Percentiles rank a stretch among this genome's conserved stretches.
Conservation (phyloP, 345 rosid species). For the Kandelia obovata region DNA sequence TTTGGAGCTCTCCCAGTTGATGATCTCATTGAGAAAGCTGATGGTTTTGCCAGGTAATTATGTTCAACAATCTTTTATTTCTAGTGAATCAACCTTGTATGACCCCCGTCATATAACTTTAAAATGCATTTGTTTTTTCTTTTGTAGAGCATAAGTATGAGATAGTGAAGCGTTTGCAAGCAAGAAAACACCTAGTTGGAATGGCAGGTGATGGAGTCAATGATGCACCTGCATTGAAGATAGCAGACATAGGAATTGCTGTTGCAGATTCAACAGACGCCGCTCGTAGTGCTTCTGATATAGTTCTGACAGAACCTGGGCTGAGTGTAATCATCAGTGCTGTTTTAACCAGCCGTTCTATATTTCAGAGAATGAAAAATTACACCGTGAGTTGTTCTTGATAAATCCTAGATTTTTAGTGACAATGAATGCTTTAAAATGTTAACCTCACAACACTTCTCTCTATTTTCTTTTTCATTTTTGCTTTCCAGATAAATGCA, state of each 20-base stretch:
- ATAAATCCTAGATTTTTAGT: not conserved
- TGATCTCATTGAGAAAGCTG: constrained; percentile 81
- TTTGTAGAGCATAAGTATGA: constrained; percentile 76
- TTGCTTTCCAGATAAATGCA: constrained; percentile 54
- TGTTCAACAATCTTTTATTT: not conserved
- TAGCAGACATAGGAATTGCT: constrained; percentile 90
- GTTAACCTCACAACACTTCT: not conserved
- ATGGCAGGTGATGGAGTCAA: constrained; percentile 96
- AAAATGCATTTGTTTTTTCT: constrained; percentile 13
- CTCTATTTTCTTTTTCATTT: not conserved
- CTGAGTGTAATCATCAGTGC: constrained; percentile 88
- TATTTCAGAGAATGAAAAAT: constrained; percentile 91
- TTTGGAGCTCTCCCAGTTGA: constrained; percentile 53
- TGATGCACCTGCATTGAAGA: constrained; percentile 84
- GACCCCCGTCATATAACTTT: not conserved
- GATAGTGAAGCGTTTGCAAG: constrained; percentile 76
- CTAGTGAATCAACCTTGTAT: not conserved
- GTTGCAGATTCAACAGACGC: constrained; percentile 96
- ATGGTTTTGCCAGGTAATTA: constrained; percentile 85
- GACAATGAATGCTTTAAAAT: not conserved
- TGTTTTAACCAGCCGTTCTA: constrained; percentile 84
- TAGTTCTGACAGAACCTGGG: constrained; percentile 87
- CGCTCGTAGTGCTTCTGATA: constrained; percentile 85
- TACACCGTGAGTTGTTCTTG: constrained; percentile 51
- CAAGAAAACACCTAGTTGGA: constrained; percentile 75